phyloP scores from a whole-genome alignment of 371 early-diverging fungal species.

The Mucor piriformis region DNA sequence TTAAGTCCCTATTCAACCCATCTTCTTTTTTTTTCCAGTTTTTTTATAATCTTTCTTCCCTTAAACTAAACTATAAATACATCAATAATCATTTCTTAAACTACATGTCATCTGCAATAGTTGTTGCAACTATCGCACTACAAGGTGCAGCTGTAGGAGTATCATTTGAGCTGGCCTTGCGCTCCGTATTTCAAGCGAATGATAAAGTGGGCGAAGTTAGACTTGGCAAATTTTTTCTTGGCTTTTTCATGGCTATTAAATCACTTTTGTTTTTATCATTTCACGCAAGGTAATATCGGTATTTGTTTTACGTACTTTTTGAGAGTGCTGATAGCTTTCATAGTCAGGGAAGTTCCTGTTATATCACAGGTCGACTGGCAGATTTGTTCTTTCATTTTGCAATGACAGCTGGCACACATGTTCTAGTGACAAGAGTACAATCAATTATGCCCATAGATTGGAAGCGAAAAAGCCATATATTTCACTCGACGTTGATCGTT shows the following conservation, averaged over 20 bases:
- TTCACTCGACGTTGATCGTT: slow-evolving; percentile 14
- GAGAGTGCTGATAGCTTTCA: no score
- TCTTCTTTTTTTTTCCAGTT: not conserved
- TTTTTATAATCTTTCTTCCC: not conserved
- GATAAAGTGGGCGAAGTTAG: slow-evolving; percentile 17
- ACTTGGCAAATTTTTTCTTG: slow-evolving; percentile 24
- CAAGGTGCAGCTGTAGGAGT: slow-evolving; percentile 26
- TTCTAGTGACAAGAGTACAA: slow-evolving; percentile 34
- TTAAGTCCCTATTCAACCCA: not conserved
- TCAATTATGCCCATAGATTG: slow-evolving; percentile 33
- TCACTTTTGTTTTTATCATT: slow-evolving; percentile 22
- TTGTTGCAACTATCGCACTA: slow-evolving; percentile 27
- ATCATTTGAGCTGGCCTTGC: slow-evolving; percentile 22
- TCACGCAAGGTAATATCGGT: slow-evolving; percentile 10
- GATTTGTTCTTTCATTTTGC: slow-evolving; percentile 44
- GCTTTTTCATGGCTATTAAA: slow-evolving; percentile 26
- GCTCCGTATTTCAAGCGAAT: slow-evolving; percentile 16
- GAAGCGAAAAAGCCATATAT: slow-evolving; percentile 4
- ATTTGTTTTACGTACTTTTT: no score
- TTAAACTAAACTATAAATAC: not conserved
- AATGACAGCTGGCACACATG: slow-evolving; percentile 39
- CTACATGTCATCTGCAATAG: slow-evolving; percentile 22
- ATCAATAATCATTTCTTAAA: not conserved
- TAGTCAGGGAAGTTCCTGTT: slow-evolving; percentile 23
- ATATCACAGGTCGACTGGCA: slow-evolving; percentile 21